These are phyloP conservation scores for Micromonas pusilla DNA, from an alignment of 139 green algal species.

Conservation along the genomic window DNA sequence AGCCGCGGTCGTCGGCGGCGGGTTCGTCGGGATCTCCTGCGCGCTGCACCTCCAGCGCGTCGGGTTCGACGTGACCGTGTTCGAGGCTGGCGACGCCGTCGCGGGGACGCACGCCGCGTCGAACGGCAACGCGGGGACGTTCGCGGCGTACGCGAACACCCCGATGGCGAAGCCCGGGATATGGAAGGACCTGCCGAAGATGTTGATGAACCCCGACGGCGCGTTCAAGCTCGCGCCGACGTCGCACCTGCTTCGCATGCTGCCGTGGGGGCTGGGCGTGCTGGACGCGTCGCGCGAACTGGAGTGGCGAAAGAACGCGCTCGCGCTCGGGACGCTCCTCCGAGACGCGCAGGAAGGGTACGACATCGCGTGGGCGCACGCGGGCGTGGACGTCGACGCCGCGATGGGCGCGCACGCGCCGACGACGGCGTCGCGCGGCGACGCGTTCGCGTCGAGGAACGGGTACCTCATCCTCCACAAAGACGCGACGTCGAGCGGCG, in stretches of 20 bases:
- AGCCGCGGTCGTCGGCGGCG: constrained; percentile 22
- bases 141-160: constrained; percentile 26
- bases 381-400: constrained; percentile 24
- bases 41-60: constrained; percentile 3
- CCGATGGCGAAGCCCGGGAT: constrained; percentile 11
- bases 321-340: constrained; percentile 12
- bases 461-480: constrained; percentile 25
- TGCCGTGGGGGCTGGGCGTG: constrained; percentile 15
- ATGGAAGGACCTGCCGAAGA: neutral
- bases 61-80: constrained; percentile 1
- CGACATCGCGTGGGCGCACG: constrained; percentile 2
- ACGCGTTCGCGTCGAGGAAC: constrained; percentile 8
- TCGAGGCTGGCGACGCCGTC: neutral
- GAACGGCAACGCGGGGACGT: constrained; percentile 29
- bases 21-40: constrained; percentile 27
- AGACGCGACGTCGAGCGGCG: neutral
- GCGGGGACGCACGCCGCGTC: neutral
- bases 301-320: neutral
- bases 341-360: constrained; percentile 18
- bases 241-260: constrained; percentile 11
- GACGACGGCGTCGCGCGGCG: neutral
- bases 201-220: neutral
- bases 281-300: neutral
- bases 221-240: constrained; percentile 8
- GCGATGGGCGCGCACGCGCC: constrained; percentile 10